Percentiles rank a stretch among this genome's conserved stretches.
These are phyloP conservation scores for Penicillium sclerotigenum DNA, from an alignment of 2,329 filamentous ascomycete genomes.

Conservation along the genomic window DNA sequence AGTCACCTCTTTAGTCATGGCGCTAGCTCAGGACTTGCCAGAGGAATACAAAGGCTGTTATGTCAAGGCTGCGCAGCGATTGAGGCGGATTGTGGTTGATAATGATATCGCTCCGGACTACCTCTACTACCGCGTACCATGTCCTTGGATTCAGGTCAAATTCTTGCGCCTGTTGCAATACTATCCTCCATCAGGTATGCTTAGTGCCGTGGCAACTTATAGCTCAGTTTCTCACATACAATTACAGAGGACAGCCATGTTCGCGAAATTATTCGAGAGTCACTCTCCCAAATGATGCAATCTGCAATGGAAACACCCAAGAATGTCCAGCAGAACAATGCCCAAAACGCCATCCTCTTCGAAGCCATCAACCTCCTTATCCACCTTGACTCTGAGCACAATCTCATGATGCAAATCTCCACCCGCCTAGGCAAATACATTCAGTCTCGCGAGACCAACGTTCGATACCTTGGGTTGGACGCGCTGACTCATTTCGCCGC, in stretches of 20 bases:
- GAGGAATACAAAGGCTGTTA: slow-evolving; percentile 94
- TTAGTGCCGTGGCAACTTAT: background rate
- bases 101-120: slow-evolving; percentile 88
- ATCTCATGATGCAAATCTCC: slow-evolving; percentile 94
- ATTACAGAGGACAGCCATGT: slow-evolving; percentile 80
- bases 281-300: slow-evolving; percentile 85
- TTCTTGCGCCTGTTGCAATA: slow-evolving; percentile 88
- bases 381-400: slow-evolving; percentile 90
- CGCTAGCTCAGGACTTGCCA: slow-evolving; percentile 87
- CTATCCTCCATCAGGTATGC: slow-evolving; percentile 83
- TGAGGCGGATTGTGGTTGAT: slow-evolving; percentile 89
- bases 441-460: slow-evolving; percentile 93
- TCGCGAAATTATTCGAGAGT: slow-evolving; percentile 85
- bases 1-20: slow-evolving; percentile 92
- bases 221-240: background rate
- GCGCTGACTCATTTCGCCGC: slow-evolving; percentile 98
- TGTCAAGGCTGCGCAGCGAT: slow-evolving; percentile 81
- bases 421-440: slow-evolving; percentile 90
- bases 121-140: slow-evolving; percentile 98
- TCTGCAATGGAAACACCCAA: slow-evolving; percentile 90
- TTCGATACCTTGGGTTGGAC: slow-evolving; percentile 90
- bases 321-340: slow-evolving; percentile 99
- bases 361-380: slow-evolving; percentile 99
- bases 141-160: slow-evolving; percentile 97
- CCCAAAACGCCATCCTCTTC: slow-evolving; percentile 95